Conservation (phyloP, 805 yeast species). For the Starmerella davenportii region DNA sequence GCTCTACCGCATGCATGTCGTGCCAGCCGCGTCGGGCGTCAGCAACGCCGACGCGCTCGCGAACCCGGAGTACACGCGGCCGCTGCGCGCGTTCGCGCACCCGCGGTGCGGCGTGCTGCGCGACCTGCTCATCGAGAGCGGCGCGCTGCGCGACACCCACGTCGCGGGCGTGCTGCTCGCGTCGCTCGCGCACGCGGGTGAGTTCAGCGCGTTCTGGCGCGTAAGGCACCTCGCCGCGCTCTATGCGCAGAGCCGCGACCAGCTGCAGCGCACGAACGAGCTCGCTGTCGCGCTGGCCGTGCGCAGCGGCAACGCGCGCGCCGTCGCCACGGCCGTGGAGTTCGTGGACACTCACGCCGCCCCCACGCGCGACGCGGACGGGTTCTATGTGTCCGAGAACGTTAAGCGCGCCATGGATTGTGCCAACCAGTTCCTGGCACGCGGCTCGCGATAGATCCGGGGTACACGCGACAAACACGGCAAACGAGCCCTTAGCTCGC, state of each 20-base stretch:
- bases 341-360: background rate
- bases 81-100: constrained; percentile 4
- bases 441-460: no score
- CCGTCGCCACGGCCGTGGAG: constrained; percentile 5
- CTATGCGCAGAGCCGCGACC: constrained; percentile 11
- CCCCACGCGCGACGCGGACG: background rate
- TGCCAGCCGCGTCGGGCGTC: constrained; percentile 10
- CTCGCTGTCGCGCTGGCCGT: constrained; percentile 19
- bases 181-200: constrained; percentile 17
- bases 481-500: no score
- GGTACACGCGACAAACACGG: no score
- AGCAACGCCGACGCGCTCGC: constrained; percentile 14
- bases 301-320: constrained; percentile 17
- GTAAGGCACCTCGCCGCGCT: constrained; percentile 15
- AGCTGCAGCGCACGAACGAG: constrained; percentile 13
- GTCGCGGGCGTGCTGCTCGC: constrained; percentile 17
- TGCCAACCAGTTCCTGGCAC: no score
- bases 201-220: constrained; percentile 21
- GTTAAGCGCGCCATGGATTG: background rate
- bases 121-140: constrained; percentile 6
- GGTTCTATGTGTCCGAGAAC: background rate
- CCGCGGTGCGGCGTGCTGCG: constrained; percentile 6
- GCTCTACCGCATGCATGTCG: constrained; percentile 18
- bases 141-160: constrained; percentile 7
- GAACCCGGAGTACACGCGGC: constrained; percentile 12